Percentiles rank a stretch among this genome's conserved stretches.
Evolutionary conservation across 2,329 filamentous ascomycete genomes (phyloP).

Genomic region (Bipolaris bicolor): DNA sequence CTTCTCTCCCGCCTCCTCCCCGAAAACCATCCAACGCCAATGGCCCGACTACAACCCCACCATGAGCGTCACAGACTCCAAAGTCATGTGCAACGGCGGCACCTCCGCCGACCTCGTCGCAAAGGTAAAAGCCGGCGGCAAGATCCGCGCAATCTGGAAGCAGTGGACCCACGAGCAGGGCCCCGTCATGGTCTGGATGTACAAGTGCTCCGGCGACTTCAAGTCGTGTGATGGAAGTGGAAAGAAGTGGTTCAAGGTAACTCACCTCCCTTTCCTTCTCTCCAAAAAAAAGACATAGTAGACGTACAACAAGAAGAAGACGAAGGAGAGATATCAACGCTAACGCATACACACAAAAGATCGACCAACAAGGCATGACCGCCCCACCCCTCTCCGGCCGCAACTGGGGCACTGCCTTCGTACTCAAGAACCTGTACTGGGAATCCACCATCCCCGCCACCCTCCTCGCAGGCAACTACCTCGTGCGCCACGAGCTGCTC

Average conservation of each 20-base stretch:
- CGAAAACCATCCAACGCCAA: conserved; percentile 63
- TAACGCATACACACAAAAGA: too few relatives aligned
- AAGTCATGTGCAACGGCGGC: conserved; percentile 63
- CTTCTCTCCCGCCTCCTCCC: conserved; percentile 57
- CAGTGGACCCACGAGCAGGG: conserved; percentile 67
- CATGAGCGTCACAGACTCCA: conserved; percentile 55
- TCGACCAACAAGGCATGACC: conserved; percentile 60
- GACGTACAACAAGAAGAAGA: too few relatives aligned
- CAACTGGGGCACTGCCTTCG: conserved; percentile 58
- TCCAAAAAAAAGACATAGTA: too few relatives aligned
- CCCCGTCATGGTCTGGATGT: conserved; percentile 64
- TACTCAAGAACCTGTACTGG: conserved; percentile 59
- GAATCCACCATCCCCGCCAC: conserved; percentile 59
- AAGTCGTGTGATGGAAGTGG: conserved; percentile 59
- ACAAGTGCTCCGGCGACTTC: conserved; percentile 58
- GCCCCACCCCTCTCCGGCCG: conserved; percentile 54
- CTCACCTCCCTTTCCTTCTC: too few relatives aligned
- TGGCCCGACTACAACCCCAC: conserved; percentile 65
- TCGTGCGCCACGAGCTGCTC: conserved; percentile 61
- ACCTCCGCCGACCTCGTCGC: conserved; percentile 51
- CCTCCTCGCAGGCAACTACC: conserved; percentile 46
- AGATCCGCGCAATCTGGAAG: conserved; percentile 60
- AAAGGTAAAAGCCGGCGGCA: conserved; percentile 56
- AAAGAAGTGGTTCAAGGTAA: conserved; percentile 62
- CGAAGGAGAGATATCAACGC: too few relatives aligned